phyloP scores from a whole-genome alignment of 306 rosid genomes.

The Trifolium subterraneum region DNA sequence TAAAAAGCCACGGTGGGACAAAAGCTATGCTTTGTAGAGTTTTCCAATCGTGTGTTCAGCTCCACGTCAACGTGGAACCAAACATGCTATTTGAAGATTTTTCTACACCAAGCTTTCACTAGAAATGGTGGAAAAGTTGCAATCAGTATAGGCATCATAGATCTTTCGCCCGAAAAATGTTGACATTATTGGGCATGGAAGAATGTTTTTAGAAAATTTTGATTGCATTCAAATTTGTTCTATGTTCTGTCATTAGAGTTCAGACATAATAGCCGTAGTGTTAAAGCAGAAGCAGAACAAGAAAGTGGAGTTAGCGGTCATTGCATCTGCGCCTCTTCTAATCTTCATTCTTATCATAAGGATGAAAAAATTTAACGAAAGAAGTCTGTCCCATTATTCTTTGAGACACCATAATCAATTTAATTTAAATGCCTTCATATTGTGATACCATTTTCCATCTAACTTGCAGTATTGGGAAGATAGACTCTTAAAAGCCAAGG shows the following conservation, averaged over 20 bases:
- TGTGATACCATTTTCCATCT: conserved; percentile 38
- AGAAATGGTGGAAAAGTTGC: not conserved
- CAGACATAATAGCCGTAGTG: not conserved
- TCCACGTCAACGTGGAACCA: too few species aligned
- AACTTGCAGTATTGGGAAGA: conserved; percentile 91
- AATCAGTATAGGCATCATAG: not conserved
- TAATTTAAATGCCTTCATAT: conserved; percentile 29
- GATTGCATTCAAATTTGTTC: not conserved
- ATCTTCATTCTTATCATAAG: not conserved
- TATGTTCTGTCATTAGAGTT: not conserved
- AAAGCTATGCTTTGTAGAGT: too few species aligned
- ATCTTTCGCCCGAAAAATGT: not conserved
- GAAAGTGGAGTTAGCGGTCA: conserved; percentile 23
- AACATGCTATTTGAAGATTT: not conserved
- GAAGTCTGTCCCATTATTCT: conserved; percentile 6
- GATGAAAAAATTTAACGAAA: not conserved
- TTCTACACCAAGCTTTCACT: not conserved
- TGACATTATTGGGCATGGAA: not conserved
- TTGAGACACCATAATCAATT: conserved; percentile 2
- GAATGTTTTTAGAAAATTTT: not conserved
- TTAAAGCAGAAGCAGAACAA: conserved; percentile 4
- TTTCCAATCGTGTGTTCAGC: too few species aligned
- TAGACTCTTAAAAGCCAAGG: conserved; percentile 88
- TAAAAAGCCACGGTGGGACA: too few species aligned
- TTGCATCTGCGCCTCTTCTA: not conserved